Evolutionary conservation across 768 basidiomycete species (phyloP), one percentile per base, ranked within the genome.

Genomic region (Trametes cubensis): DNA sequence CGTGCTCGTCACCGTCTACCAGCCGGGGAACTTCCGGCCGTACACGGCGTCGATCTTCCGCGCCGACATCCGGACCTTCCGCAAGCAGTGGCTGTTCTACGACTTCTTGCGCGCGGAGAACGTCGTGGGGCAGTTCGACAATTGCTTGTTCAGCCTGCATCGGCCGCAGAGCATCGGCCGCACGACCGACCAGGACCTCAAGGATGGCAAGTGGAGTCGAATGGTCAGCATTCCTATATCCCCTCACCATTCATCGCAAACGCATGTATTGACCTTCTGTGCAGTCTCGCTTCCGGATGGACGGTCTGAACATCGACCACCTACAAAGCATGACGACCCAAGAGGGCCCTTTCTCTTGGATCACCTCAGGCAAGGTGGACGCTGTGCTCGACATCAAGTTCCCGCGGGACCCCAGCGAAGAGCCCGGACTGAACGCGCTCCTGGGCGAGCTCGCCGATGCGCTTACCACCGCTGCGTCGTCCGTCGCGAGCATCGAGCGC

Each of bases 361-460:
- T 99, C 61, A 95, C 91, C 0, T 92, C 95, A 0, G 97, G 97
- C 45, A 97, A 96, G 75, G 83, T 97, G 26, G 97, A 99, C 70
- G 92, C 94, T 11, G 97, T 99, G 6, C 83, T 98, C 23, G 97
- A 99, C 75, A 95, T 99, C 77, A 94, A 95, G 71, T 98, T 99
- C 75, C 95, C 97, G 23, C 86, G 86, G 18, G 88, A 93, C 67
- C 85, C 85, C 11, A 72, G 80, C 53, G 88, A 89, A 60, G 83
- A 82, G 46, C 84, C 86, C 18, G 85, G 86, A 18, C 81, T 97
- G 67, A 89, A 92, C 66, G 89, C 84, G 38, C 85, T 98, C 64
- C 81, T 98, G 6, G 90, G 83, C n/a, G 92, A 96, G 73, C 87
- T 98, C 55, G 90, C 93, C 3, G 92, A 94, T 69, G 93, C 91